These are phyloP conservation scores for Pugionium cornutum DNA, from an alignment of 345 rosid genomes.

Conservation along the genomic window DNA sequence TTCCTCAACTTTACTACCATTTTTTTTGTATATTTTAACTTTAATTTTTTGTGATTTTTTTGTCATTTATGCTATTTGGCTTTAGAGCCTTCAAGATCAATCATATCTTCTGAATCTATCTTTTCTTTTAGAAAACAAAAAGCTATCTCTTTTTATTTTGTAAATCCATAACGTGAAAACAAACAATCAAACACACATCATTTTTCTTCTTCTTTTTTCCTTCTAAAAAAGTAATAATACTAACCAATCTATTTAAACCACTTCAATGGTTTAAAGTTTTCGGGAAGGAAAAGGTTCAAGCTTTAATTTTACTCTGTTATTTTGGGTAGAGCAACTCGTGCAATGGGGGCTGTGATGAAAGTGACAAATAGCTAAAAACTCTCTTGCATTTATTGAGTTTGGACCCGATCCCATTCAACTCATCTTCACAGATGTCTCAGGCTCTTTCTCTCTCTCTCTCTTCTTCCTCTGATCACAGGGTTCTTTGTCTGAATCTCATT, in stretches of 20 bases:
- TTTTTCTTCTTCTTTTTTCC: background rate
- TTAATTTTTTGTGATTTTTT: conserved; percentile 29
- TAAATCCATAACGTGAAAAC: conserved; percentile 36
- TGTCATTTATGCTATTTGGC: conserved; percentile 39
- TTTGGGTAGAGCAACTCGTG: conserved; percentile 41
- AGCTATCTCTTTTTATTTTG: conserved; percentile 21
- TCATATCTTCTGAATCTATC: conserved; percentile 15
- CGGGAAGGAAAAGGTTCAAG: conserved; percentile 22
- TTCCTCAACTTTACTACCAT: conserved; percentile 38
- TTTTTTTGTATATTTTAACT: conserved; percentile 10
- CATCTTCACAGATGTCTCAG: conserved; percentile 37
- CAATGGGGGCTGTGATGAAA: conserved; percentile 42
- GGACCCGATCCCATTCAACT: conserved; percentile 42
- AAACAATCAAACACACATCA: conserved; percentile 38
- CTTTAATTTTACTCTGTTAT: conserved; percentile 27
- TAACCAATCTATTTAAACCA: conserved; percentile 8
- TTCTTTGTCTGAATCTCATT: conserved; percentile 27
- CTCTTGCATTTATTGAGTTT: conserved; percentile 43
- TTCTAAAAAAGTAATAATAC: background rate
- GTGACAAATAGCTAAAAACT: conserved; percentile 40
- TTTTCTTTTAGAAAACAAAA: background rate
- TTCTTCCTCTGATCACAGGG: conserved; percentile 19
- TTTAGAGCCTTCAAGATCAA: conserved; percentile 39
- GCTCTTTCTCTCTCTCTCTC: conserved; percentile 27
- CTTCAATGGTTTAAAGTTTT: conserved; percentile 7